Evolutionary conservation across 2,329 filamentous ascomycete species (phyloP).

Genomic region (Fusarium continuum): DNA sequence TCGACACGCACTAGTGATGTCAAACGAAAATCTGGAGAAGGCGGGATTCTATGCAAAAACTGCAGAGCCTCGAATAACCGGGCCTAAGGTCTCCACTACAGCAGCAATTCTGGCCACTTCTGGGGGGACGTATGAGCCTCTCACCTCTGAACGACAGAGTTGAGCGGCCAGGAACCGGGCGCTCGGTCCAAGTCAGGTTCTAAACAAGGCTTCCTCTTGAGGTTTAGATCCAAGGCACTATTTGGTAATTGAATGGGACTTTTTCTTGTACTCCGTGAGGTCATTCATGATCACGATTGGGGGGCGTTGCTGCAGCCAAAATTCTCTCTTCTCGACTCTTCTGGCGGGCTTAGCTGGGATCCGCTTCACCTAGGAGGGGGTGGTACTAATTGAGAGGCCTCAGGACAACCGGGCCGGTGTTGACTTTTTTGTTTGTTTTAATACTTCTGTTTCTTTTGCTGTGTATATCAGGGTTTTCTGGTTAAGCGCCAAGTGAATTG

Average conservation of each 20-base stretch:
- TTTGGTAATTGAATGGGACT: conserved; percentile 47
- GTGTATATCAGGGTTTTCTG: conserved; percentile 3
- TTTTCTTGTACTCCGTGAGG: conserved; percentile 43
- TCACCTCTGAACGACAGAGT: too few species aligned
- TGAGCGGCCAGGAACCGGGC: conserved; percentile 49
- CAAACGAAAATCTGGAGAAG: conserved; percentile 38
- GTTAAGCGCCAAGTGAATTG: conserved; percentile 2
- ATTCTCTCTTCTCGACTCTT: conserved; percentile 42
- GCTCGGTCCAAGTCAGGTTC: conserved; percentile 39
- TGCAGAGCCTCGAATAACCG: conserved; percentile 51
- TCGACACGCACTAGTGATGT: conserved; percentile 33
- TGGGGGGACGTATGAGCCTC: conserved; percentile 5
- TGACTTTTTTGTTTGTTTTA: neutral
- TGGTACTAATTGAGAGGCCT: conserved; percentile 30
- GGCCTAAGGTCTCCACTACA: conserved; percentile 38
- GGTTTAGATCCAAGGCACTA: conserved; percentile 44
- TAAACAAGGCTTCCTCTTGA: conserved; percentile 40
- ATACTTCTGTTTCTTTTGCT: neutral
- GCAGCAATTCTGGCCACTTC: conserved; percentile 20
- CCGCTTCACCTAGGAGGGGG: conserved; percentile 33
- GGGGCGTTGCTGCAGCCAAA: conserved; percentile 22
- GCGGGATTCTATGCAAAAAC: conserved; percentile 26
- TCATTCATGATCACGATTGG: conserved; percentile 49
- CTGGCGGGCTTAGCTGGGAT: conserved; percentile 38
- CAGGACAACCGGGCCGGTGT: conserved; percentile 40